Percentiles rank a stretch among this genome's conserved stretches.
Conservation (phyloP, 1,284 basidiomycete species). For the Mycosarcoma mackinlayi region DNA sequence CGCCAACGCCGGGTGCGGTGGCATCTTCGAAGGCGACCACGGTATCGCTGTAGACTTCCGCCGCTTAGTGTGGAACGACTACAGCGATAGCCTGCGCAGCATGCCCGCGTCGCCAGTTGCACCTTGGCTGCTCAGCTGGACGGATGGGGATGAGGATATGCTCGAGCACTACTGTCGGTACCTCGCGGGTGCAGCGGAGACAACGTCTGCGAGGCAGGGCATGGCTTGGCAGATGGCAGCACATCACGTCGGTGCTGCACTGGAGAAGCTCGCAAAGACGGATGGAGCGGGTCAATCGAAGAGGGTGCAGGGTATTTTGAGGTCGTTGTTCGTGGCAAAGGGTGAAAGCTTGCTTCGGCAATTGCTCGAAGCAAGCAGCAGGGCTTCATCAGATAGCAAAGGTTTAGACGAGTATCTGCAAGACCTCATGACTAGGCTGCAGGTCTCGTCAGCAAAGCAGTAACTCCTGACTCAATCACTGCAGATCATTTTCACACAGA, state of each 20-base stretch:
- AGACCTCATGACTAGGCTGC: slow-evolving; percentile 9
- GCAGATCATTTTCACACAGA: not conserved
- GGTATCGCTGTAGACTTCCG: slow-evolving; percentile 85
- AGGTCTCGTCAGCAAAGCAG: not conserved
- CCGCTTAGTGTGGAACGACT: slow-evolving; percentile 84
- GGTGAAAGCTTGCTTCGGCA: slow-evolving; percentile 20
- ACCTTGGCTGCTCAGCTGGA: slow-evolving; percentile 77
- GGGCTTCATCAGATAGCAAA: not conserved
- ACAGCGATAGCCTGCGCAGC: slow-evolving; percentile 71
- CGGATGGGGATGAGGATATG: slow-evolving; percentile 77
- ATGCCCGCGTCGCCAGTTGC: slow-evolving; percentile 35
- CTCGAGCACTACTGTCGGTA: slow-evolving; percentile 72
- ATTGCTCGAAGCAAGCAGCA: slow-evolving; percentile 1
- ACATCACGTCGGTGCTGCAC: slow-evolving; percentile 75
- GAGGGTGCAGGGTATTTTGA: slow-evolving; percentile 19
- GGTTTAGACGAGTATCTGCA: slow-evolving; percentile 2
- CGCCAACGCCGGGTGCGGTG: slow-evolving; percentile 20
- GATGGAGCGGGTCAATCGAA: not conserved
- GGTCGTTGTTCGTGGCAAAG: slow-evolving; percentile 15
- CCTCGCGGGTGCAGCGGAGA: slow-evolving; percentile 60
- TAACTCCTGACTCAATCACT: not conserved
- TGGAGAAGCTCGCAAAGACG: not conserved
- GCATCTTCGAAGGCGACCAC: slow-evolving; percentile 69
- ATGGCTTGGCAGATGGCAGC: slow-evolving; percentile 79
- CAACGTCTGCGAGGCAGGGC: slow-evolving; percentile 65